phyloP scores from a whole-genome alignment of 2,329 filamentous ascomycete genomes.

The Davidsoniella neocaledoniae region DNA sequence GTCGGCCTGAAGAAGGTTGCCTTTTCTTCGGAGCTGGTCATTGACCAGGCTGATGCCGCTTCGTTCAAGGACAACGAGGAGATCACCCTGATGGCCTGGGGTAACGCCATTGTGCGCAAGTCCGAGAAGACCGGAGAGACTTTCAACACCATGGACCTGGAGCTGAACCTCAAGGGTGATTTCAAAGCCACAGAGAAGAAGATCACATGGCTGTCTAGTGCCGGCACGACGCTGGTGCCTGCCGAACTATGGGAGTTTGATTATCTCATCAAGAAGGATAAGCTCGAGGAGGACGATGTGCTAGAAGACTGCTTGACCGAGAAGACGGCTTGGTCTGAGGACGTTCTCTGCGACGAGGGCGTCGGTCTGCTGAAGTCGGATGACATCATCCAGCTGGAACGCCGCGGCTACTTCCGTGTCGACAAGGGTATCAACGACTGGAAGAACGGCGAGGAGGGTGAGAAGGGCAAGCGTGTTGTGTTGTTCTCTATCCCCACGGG shows the following conservation, averaged over 20 bases:
- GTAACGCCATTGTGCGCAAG: constrained; percentile 45
- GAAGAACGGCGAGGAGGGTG: constrained; percentile 31
- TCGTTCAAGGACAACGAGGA: constrained; percentile 73
- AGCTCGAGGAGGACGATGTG: constrained; percentile 73
- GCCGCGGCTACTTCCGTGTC: constrained; percentile 80
- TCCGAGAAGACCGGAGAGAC: constrained; percentile 29
- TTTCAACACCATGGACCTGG: constrained; percentile 57
- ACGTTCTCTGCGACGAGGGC: constrained; percentile 66
- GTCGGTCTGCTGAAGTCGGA: constrained; percentile 63
- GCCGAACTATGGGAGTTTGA: constrained; percentile 46
- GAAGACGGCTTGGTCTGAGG: constrained; percentile 55
- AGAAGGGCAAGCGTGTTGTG: constrained; percentile 32
- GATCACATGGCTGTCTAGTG: constrained; percentile 75
- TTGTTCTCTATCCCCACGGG: constrained; percentile 43
- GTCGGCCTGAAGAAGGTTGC: constrained; percentile 75
- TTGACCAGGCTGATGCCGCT: constrained; percentile 78
- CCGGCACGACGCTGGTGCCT: constrained; percentile 59
- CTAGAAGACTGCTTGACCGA: constrained; percentile 71
- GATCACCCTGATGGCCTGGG: constrained; percentile 94
- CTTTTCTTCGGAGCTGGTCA: constrained; percentile 55
- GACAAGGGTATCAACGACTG: constrained; percentile 45
- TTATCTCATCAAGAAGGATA: constrained; percentile 65
- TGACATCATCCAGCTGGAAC: constrained; percentile 89
- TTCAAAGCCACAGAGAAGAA: constrained; percentile 95
- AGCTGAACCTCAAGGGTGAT: constrained; percentile 83